Percentiles rank a stretch among this genome's conserved stretches.
Evolutionary conservation across 106 monocot species (phyloP).

Genomic region (Xerophyta viscosa): DNA sequence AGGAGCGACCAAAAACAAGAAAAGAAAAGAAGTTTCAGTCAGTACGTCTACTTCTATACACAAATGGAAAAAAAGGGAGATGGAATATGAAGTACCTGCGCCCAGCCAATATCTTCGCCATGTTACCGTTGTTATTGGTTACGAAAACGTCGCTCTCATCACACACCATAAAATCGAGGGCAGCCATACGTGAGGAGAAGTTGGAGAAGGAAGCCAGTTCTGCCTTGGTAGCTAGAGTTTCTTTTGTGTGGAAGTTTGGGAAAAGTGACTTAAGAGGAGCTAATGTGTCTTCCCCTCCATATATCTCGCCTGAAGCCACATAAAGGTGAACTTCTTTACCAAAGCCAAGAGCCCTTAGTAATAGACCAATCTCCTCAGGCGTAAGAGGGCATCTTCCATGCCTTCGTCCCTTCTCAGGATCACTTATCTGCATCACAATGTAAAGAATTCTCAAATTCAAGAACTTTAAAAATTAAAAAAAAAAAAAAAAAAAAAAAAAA

Average conservation of each 20-base stretch:
- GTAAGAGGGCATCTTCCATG: slow-evolving; percentile 84
- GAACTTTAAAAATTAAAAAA: too few species aligned
- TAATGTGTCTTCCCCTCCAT: slow-evolving; percentile 73
- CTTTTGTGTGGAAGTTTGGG: slow-evolving; percentile 78
- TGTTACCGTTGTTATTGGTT: slow-evolving; percentile 92
- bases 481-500: neutral
- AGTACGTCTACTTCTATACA: neutral
- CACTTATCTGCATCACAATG: slow-evolving; percentile 33
- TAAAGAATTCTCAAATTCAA: too few species aligned
- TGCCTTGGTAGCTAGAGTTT: slow-evolving; percentile 56
- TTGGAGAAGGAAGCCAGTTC: slow-evolving; percentile 56
- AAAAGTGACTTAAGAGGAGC: slow-evolving; percentile 85
- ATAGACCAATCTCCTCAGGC: slow-evolving; percentile 79
- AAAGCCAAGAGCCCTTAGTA: slow-evolving; percentile 78
- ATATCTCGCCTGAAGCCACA: slow-evolving; percentile 87
- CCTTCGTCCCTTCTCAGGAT: slow-evolving; percentile 73
- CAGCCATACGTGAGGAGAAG: slow-evolving; percentile 94
- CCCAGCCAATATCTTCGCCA: slow-evolving; percentile 87
- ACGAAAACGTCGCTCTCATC: slow-evolving; percentile 88
- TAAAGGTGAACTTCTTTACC: slow-evolving; percentile 70
- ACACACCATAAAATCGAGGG: slow-evolving; percentile 83
- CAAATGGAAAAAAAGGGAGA: neutral
- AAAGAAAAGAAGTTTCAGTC: neutral
- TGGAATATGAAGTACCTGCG: slow-evolving; percentile 37
- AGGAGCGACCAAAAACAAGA: too few species aligned